Conservation (phyloP, 129 eudicot genomes). For the Artemisia argyi region DNA sequence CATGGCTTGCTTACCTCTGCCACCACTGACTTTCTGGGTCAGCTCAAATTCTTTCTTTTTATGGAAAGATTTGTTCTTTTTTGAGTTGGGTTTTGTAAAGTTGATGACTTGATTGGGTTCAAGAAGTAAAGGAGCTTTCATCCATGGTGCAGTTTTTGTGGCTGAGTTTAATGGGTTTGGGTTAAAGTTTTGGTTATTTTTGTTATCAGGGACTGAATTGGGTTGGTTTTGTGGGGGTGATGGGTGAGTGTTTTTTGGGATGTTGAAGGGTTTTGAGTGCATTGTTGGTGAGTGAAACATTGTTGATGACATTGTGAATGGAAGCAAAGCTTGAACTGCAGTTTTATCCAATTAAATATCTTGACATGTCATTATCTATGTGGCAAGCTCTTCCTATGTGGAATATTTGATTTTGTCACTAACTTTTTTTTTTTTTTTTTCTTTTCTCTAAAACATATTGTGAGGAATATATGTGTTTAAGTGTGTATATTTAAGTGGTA, state of each 20-base stretch:
- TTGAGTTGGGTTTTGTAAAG: conserved; percentile 41
- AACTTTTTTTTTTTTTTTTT: too few relatives aligned
- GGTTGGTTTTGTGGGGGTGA: conserved; percentile 36
- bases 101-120: conserved; percentile 60
- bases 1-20: conserved; percentile 79
- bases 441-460: too few relatives aligned
- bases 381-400: too few relatives aligned
- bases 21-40: conserved; percentile 68
- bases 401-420: too few relatives aligned
- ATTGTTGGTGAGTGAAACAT: conserved; percentile 47
- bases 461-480: too few relatives aligned
- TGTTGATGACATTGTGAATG: conserved; percentile 51
- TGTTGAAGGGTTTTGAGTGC: conserved; percentile 22
- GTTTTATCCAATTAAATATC: too few relatives aligned
- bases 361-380: too few relatives aligned
- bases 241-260: conserved; percentile 25
- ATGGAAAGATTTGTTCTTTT: conserved; percentile 28
- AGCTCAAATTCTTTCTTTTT: conserved; percentile 33
- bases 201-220: conserved; percentile 16
- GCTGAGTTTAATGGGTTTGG: conserved; percentile 27
- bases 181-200: conserved; percentile 22
- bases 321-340: not conserved
- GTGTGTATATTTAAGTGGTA: too few relatives aligned
- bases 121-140: conserved; percentile 68
- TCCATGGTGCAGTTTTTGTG: conserved; percentile 89